Evolutionary conservation across 805 yeast species (phyloP).

Genomic region (Lipomyces spencermartinsiae): DNA sequence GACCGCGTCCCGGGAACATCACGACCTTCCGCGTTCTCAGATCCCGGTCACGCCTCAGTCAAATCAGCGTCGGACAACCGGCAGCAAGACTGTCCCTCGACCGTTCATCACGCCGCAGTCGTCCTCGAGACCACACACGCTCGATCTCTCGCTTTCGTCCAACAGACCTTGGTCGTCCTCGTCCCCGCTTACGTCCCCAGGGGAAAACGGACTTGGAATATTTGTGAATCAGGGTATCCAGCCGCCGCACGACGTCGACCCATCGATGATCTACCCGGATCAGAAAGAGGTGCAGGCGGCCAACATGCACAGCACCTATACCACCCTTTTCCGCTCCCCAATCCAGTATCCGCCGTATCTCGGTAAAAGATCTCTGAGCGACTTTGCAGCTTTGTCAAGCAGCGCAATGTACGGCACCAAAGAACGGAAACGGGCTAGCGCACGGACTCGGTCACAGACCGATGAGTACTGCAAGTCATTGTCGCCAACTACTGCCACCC

Average conservation of each 20-base stretch:
- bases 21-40: background rate
- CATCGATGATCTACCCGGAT: slow-evolving; percentile 24
- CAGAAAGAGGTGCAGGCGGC: background rate
- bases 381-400: slow-evolving; percentile 24
- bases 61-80: slow-evolving; percentile 8
- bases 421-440: background rate
- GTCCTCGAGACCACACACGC: slow-evolving; percentile 7
- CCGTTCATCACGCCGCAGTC: slow-evolving; percentile 30
- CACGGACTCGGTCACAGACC: background rate
- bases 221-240: slow-evolving; percentile 18
- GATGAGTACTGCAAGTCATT: background rate
- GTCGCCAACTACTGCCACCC: background rate
- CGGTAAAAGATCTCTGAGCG: slow-evolving; percentile 32
- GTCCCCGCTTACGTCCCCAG: slow-evolving; percentile 17
- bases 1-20: background rate
- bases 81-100: slow-evolving; percentile 13
- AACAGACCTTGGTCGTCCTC: slow-evolving; percentile 18
- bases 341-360: slow-evolving; percentile 33
- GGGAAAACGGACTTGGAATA: slow-evolving; percentile 36
- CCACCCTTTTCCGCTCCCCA: slow-evolving; percentile 29
- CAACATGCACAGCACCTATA: slow-evolving; percentile 13
- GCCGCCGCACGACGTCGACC: slow-evolving; percentile 25
- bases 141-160: slow-evolving; percentile 11
- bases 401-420: slow-evolving; percentile 8
- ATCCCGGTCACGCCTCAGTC: slow-evolving; percentile 4